Evolutionary conservation across 345 rosid species (phyloP), one percentile per base, ranked within the genome.

Genomic region (Litchi chinensis): DNA sequence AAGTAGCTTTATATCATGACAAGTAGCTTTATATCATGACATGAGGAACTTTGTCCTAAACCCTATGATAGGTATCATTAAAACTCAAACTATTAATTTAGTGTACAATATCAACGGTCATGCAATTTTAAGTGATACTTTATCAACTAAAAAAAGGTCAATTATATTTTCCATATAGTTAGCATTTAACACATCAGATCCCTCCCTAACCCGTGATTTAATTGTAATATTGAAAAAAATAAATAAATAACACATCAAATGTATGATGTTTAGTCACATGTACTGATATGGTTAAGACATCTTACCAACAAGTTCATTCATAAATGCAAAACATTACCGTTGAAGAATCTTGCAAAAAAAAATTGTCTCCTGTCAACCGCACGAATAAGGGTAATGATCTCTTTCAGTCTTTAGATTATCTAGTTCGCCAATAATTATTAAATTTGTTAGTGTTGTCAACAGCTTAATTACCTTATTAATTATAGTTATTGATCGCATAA

Each of bases 271-370:
- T 64, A 66, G 70, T 32, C 65, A 74, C 77, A 77, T 86, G 79
- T 80, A 83, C 76, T 72, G 52, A 65, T 79, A 67, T 46, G 18
- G 18, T 57, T 64, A 76, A 80, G 80, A 83, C 84, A 78, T 65
- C 63, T 65, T 68, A 83, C 82, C 85, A 9, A 75, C 69, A 74
- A 28, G 37, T 60, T 16, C 68, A 43, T 74, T 80, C 72, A 46
- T 57, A 69, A 40, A 72, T 37, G 59, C 65, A 57, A 79, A 80
- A 67, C 65, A 71, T 78, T 78, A 19, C 8, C 68, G 46, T 63
- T 52, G 44, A 77, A 79, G 75, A 67, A 59, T 76, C 65, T 65
- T 50, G 21, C 39, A 37, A 46, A 46, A 40, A 10, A 10, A 70
- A 7, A 7, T n/a, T 54, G 22, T 21, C n/a, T 76, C 65, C 26